phyloP scores from a whole-genome alignment of 345 rosid species.

The Eutrema yunnanense region DNA sequence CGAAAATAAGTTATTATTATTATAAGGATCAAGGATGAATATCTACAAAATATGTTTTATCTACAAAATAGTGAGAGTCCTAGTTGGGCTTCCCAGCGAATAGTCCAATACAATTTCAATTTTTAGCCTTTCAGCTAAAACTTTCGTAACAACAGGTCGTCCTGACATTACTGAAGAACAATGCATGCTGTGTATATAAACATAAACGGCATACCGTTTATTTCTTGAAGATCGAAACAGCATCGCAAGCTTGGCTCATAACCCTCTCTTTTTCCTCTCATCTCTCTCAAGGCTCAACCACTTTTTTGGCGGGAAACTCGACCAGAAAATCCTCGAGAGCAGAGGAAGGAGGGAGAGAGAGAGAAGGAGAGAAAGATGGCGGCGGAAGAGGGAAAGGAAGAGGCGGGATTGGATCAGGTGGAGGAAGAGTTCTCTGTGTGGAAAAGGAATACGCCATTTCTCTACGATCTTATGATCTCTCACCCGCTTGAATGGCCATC shows the following conservation, averaged over 20 bases:
- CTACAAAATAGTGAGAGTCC: not conserved
- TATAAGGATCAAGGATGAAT: too few species aligned
- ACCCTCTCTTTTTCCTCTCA: not conserved
- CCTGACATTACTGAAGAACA: not conserved
- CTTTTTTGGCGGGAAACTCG: slow-evolving; percentile 27
- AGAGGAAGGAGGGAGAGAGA: not conserved
- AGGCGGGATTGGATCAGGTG: slow-evolving; percentile 42
- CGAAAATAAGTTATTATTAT: too few species aligned
- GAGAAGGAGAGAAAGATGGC: not conserved
- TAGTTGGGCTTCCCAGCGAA: not conserved
- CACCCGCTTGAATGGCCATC: slow-evolving; percentile 94
- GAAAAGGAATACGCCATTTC: slow-evolving; percentile 82
- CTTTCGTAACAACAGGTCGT: not conserved
- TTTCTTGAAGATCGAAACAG: not conserved
- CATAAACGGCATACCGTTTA: not conserved
- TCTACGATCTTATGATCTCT: slow-evolving; percentile 77
- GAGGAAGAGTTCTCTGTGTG: slow-evolving; percentile 78
- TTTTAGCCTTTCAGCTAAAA: not conserved
- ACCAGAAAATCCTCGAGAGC: not conserved
- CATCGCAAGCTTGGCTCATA: not conserved
- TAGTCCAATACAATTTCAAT: not conserved
- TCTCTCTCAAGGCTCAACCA: not conserved
- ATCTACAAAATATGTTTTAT: too few species aligned
- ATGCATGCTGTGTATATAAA: not conserved
- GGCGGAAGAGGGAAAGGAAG: slow-evolving; percentile 45